Evolutionary conservation across 371 early-diverging fungal species (phyloP).

Genomic region (Choanephora cucurbitarum): DNA sequence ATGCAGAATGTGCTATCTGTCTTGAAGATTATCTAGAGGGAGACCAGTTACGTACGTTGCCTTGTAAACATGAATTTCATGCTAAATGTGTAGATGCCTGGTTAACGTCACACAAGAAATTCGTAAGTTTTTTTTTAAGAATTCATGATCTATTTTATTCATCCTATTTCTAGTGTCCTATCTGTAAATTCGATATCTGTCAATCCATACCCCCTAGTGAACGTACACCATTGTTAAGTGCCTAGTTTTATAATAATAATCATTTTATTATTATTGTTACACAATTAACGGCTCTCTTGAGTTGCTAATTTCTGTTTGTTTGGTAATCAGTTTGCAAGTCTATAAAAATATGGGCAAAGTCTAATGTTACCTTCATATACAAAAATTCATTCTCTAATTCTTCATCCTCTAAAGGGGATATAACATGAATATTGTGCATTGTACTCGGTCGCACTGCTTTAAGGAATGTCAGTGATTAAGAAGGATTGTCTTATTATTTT

Average conservation of each 20-base stretch:
- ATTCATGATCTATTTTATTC: not conserved
- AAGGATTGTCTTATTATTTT: too few species aligned
- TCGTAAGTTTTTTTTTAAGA: constrained; percentile 52
- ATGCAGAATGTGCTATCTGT: constrained; percentile 92
- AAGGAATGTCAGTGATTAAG: not conserved
- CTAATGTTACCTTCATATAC: constrained; percentile 16
- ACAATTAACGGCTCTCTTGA: constrained; percentile 5
- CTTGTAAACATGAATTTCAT: constrained; percentile 95
- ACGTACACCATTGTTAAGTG: constrained; percentile 43
- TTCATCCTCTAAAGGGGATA: constrained; percentile 22
- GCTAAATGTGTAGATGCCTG: constrained; percentile 89
- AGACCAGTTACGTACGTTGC: constrained; percentile 78
- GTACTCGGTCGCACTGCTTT: constrained; percentile 25
- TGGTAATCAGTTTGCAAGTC: too few species aligned
- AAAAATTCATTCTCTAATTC: constrained; percentile 24
- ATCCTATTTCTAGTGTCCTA: constrained; percentile 34
- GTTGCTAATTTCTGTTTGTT: constrained; percentile 1
- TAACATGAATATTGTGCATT: constrained; percentile 22
- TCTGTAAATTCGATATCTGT: constrained; percentile 52
- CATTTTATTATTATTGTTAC: not conserved
- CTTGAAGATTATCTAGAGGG: constrained; percentile 88
- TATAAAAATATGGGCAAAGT: too few species aligned
- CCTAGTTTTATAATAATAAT: constrained; percentile 15
- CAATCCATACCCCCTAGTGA: constrained; percentile 32
- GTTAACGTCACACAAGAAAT: constrained; percentile 81